phyloP scores from a whole-genome alignment of 176 grass and related monocot genomes.

The Triticum turgidum region DNA sequence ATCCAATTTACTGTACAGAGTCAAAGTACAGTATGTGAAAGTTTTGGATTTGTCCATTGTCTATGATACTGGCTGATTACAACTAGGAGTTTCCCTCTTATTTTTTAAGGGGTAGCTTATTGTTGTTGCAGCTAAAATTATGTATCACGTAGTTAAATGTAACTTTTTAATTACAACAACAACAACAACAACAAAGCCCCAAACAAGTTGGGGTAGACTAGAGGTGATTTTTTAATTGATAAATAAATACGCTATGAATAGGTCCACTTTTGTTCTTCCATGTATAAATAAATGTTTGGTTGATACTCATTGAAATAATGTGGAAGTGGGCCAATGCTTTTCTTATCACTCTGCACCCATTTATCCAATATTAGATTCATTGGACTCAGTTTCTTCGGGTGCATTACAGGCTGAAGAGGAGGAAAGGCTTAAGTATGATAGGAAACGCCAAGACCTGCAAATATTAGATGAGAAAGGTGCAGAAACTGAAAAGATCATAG shows the following conservation, averaged over 20 bases:
- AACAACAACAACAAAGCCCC: too few relatives aligned
- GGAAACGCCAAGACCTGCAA: constrained; percentile 65
- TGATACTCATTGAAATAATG: neutral
- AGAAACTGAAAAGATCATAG: constrained; percentile 77
- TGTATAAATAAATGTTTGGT: neutral
- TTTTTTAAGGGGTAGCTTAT: neutral
- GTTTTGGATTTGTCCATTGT: constrained; percentile 14
- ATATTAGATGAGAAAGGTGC: constrained; percentile 75
- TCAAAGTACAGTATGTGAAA: neutral
- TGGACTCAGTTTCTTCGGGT: neutral
- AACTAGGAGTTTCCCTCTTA: neutral
- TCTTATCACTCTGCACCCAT: neutral
- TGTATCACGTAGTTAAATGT: neutral
- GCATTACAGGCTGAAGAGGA: constrained; percentile 73
- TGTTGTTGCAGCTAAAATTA: neutral
- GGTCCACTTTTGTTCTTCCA: neutral
- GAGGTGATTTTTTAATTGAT: neutral
- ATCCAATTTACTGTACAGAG: neutral
- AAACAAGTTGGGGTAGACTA: too few relatives aligned
- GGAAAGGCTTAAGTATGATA: constrained; percentile 72
- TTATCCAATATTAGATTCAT: neutral
- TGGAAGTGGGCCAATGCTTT: constrained; percentile 5
- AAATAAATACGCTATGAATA: neutral
- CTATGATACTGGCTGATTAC: neutral
- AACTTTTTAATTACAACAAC: neutral